Evolutionary conservation across 306 rosid species (phyloP).

Genomic region (Abrus pulchellus): DNA sequence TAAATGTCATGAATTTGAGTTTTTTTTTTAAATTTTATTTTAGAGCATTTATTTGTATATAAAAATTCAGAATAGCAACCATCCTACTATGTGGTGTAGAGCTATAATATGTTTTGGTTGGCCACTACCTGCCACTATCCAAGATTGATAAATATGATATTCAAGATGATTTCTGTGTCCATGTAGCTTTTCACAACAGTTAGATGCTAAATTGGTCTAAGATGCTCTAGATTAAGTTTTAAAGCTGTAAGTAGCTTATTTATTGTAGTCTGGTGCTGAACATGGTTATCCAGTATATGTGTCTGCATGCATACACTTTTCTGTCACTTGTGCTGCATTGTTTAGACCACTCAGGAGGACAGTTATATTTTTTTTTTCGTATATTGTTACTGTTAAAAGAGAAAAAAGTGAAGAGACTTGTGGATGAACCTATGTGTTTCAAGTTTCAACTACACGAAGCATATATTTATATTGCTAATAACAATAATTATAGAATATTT

Average conservation of each 20-base stretch:
- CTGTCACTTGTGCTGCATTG: background rate
- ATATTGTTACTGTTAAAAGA: no score
- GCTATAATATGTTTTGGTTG: background rate
- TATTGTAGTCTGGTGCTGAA: slow-evolving; percentile 13
- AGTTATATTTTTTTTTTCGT: no score
- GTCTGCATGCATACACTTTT: slow-evolving; percentile 7
- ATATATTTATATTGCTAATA: no score
- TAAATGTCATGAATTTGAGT: background rate
- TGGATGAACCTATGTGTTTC: no score
- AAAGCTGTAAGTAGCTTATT: slow-evolving; percentile 16
- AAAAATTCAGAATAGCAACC: background rate
- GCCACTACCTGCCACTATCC: background rate
- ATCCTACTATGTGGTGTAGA: background rate
- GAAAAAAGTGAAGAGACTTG: no score
- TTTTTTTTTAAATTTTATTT: background rate
- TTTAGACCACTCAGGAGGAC: background rate
- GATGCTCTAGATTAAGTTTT: slow-evolving; percentile 12
- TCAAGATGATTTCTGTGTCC: slow-evolving; percentile 7
- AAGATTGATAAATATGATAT: background rate
- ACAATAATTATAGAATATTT: no score
- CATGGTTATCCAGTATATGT: slow-evolving; percentile 9
- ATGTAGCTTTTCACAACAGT: slow-evolving; percentile 20
- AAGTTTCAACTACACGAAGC: no score
- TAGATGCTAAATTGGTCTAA: slow-evolving; percentile 36
- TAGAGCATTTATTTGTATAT: background rate